phyloP scores from a whole-genome alignment of 352 stramenopile species.

The Phytophthora sansomeana region DNA sequence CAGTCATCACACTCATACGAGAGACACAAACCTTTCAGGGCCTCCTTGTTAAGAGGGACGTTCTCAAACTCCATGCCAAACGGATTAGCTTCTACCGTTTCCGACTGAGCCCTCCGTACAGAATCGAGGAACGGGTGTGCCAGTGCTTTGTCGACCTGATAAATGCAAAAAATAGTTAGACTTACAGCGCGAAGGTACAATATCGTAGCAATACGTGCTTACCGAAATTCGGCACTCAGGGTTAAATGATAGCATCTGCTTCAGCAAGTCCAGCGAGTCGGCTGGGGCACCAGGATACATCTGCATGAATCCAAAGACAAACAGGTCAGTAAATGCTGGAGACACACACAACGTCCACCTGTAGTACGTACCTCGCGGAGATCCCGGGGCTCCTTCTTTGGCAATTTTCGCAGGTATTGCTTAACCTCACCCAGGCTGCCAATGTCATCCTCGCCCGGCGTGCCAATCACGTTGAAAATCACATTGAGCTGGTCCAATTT shows the following conservation, averaged over 20 bases:
- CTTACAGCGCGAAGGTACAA: background rate
- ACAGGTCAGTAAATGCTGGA: slow-evolving; percentile 3
- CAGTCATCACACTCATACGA: background rate
- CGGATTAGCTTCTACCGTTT: slow-evolving; percentile 77
- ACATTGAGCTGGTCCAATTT: slow-evolving; percentile 95
- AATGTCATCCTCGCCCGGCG: slow-evolving; percentile 92
- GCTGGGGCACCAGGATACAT: slow-evolving; percentile 86
- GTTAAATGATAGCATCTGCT: slow-evolving; percentile 88
- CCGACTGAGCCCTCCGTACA: slow-evolving; percentile 75
- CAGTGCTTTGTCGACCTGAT: slow-evolving; percentile 83
- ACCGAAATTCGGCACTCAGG: slow-evolving; percentile 86
- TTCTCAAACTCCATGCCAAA: slow-evolving; percentile 93
- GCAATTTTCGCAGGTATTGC: slow-evolving; percentile 87
- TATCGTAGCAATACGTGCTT: slow-evolving; percentile 17
- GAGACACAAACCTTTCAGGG: slow-evolving; percentile 74
- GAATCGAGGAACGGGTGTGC: slow-evolving; percentile 86
- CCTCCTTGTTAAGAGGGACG: slow-evolving; percentile 82
- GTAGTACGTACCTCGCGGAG: slow-evolving; percentile 62
- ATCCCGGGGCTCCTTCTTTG: slow-evolving; percentile 82
- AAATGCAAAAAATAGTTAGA: slow-evolving; percentile 7
- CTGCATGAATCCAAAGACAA: slow-evolving; percentile 25
- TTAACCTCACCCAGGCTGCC: slow-evolving; percentile 83
- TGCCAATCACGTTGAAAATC: slow-evolving; percentile 97
- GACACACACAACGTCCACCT: background rate
- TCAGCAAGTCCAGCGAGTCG: slow-evolving; percentile 87